Evolutionary conservation across 371 early-diverging fungal genomes (phyloP).

Genomic region (Mycotypha africana): DNA sequence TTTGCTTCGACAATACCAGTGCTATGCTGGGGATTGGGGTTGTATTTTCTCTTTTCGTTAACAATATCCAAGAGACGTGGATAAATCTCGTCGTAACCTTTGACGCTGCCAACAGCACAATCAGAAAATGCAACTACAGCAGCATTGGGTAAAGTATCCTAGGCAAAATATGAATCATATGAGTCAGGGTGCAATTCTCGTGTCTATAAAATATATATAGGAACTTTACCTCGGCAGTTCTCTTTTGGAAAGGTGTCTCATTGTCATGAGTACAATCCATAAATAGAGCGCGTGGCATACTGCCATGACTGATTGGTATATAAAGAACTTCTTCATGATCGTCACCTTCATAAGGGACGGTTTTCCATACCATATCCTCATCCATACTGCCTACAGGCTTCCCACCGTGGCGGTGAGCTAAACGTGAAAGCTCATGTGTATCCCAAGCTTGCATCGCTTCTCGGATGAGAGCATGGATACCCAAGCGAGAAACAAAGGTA

Average conservation of each 20-base stretch:
- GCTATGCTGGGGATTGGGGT: constrained; percentile 37
- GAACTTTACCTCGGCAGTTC: constrained; percentile 57
- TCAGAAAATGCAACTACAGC: constrained; percentile 87
- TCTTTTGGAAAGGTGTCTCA: constrained; percentile 89
- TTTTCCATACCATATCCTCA: constrained; percentile 50
- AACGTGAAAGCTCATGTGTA: constrained; percentile 80
- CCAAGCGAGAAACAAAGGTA: constrained; percentile 83
- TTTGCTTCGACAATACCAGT: constrained; percentile 71
- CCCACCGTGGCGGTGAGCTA: constrained; percentile 87
- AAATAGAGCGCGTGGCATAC: constrained; percentile 86
- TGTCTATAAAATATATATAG: neutral
- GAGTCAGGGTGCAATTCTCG: neutral
- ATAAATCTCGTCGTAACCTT: constrained; percentile 93
- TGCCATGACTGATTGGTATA: constrained; percentile 36
- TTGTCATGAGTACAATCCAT: constrained; percentile 99
- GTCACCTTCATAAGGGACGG: constrained; percentile 33
- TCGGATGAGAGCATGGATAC: constrained; percentile 93
- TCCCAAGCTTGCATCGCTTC: constrained; percentile 98
- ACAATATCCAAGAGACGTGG: constrained; percentile 85
- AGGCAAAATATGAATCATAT: neutral
- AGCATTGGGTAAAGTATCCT: constrained; percentile 88
- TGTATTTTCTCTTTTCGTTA: constrained; percentile 76
- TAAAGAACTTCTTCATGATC: constrained; percentile 28
- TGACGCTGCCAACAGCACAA: constrained; percentile 91
- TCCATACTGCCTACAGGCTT: constrained; percentile 77